phyloP scores from a whole-genome alignment of 2,329 filamentous ascomycete species.

The Fusarium sacchari region DNA sequence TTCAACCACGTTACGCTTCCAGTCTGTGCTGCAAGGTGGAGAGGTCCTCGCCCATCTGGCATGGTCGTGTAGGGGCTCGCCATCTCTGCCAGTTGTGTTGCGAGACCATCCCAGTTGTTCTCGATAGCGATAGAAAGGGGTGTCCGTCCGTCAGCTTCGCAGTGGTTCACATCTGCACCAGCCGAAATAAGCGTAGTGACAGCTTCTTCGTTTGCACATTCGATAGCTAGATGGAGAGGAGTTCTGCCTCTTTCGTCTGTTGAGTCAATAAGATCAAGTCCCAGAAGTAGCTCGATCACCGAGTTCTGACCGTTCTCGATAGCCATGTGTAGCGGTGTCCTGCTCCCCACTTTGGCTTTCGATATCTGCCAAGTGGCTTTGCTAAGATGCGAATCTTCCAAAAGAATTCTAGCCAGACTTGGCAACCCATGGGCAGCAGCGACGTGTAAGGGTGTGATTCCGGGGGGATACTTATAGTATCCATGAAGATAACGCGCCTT shows the following conservation, averaged over 20 bases:
- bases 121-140: background rate
- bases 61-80: fast-evolving
- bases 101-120: background rate
- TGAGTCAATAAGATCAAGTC: background rate
- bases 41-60: fast-evolving
- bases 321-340: background rate
- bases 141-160: background rate
- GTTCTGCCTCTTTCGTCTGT: background rate
- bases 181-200: fast-evolving
- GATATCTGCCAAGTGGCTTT: background rate
- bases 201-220: background rate
- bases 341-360: background rate
- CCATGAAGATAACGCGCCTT: background rate
- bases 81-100: background rate
- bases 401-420: fast-evolving
- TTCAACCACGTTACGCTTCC: background rate
- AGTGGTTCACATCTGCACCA: background rate
- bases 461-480: background rate
- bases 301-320: background rate
- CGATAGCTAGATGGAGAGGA: background rate
- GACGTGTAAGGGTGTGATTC: background rate
- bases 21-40: background rate
- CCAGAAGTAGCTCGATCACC: background rate
- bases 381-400: background rate
- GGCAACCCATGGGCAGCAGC: fast-evolving